phyloP scores from a whole-genome alignment of 129 eudicot genomes.

The Smallanthus sonchifolius region DNA sequence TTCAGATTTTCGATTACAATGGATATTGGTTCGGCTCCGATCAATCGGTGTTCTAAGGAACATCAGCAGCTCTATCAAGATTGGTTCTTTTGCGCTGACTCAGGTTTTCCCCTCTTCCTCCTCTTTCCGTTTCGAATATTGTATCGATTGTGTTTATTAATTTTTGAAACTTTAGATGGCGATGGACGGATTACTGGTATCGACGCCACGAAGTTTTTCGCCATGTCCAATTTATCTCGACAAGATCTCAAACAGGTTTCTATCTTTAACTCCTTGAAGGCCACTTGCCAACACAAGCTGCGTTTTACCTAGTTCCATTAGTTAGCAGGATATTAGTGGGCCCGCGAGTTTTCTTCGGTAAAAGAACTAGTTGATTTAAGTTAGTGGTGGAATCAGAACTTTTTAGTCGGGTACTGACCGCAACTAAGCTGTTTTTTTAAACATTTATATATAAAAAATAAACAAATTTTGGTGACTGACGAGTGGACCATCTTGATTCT shows the following conservation, averaged over 20 bases:
- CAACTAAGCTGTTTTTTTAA: too few species aligned
- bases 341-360: too few species aligned
- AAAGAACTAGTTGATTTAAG: too few species aligned
- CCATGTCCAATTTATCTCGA: conserved; percentile 68
- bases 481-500: too few species aligned
- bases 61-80: conserved; percentile 72
- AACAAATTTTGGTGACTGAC: too few species aligned
- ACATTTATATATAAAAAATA: too few species aligned
- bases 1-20: conserved; percentile 45
- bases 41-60: conserved; percentile 72
- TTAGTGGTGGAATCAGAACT: too few species aligned
- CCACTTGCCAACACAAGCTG: neutral
- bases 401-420: too few species aligned
- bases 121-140: neutral
- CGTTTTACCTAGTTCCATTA: neutral
- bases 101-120: conserved; percentile 39
- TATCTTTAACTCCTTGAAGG: neutral
- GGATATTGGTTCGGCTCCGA: conserved; percentile 76
- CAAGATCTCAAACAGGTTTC: conserved; percentile 82
- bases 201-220: conserved; percentile 75
- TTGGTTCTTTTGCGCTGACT: conserved; percentile 76
- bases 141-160: neutral
- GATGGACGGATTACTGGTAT: conserved; percentile 86
- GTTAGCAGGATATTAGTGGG: neutral
- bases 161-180: conserved; percentile 41